phyloP scores from a whole-genome alignment of 805 yeast genomes.

The Suhomyces faveliae region DNA sequence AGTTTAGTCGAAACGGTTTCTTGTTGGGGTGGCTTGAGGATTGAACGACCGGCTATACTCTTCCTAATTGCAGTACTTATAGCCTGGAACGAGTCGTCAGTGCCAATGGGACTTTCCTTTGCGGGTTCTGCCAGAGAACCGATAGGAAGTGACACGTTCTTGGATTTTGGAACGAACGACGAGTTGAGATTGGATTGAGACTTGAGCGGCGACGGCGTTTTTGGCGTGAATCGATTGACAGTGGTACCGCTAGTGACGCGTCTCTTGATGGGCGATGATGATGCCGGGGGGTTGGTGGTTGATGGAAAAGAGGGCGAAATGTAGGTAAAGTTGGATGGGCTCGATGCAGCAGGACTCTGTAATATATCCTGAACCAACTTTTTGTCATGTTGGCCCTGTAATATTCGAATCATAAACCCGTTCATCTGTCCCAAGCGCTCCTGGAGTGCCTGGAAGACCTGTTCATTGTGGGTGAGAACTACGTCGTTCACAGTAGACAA shows the following conservation, averaged over 20 bases:
- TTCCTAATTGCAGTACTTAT: conserved; percentile 47
- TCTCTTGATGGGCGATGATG: neutral
- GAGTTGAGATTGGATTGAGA: conserved; percentile 11
- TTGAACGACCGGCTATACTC: conserved; percentile 38
- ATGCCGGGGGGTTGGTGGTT: neutral
- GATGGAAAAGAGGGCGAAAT: conserved; percentile 2
- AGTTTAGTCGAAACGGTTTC: neutral
- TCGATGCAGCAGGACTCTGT: neutral
- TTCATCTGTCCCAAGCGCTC: conserved; percentile 41
- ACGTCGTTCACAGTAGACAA: conserved; percentile 37
- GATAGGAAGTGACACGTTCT: conserved; percentile 2
- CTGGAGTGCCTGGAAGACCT: conserved; percentile 37
- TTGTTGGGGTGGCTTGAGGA: neutral
- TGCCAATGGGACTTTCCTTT: conserved; percentile 1
- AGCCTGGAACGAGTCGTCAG: conserved; percentile 46
- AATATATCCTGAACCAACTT: neutral
- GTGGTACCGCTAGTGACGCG: neutral
- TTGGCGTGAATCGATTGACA: neutral
- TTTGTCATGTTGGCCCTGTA: conserved; percentile 15
- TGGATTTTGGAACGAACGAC: conserved; percentile 21
- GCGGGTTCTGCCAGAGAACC: neutral
- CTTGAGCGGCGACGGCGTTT: conserved; percentile 7
- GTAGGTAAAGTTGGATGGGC: conserved; percentile 9
- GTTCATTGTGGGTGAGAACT: conserved; percentile 37
- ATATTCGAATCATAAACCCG: conserved; percentile 38